Base-by-base conservation (phyloP, 768 basidiomycete genomes). In the Collybiopsis confluens region DNA sequence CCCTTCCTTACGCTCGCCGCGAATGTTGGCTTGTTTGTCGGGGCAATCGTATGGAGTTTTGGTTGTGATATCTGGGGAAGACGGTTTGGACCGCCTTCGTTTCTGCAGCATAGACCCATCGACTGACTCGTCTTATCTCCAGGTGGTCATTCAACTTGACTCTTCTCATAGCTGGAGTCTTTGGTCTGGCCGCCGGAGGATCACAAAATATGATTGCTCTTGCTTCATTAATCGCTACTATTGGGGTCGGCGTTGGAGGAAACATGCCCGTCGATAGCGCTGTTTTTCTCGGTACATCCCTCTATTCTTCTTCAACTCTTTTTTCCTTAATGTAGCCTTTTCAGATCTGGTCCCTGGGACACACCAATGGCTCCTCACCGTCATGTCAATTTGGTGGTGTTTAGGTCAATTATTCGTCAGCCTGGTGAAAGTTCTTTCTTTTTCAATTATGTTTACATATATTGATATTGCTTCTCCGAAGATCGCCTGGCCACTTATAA, bases 41-140 rank as follows among this genome's bases (percentile, higher is more conserved):
- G 88, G 23, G 83, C 85, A 13, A 75, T 76, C 2, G 79, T 86
- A 55, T 89, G 85, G 85, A 85, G 85, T 36, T 64, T 85, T 23
- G 79, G 77, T 10, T 81, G 80, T 13, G 87, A 89, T 56, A 68
- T 89, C 1, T 89, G 86, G 86, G 87, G 86, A 9, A 72, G 87
- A 61, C 76, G 72, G 83, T 86, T 53, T 46, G 54, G 54, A 30
- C 48, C 45, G 47, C 10, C 37, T 37, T 11, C 33, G 13, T 18
- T 7, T 18, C 11, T 21, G 3, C n/a, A 7, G 8, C 35, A 23
- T 13, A 45, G 9, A 38, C 51, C 36, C 40, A 47, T 21, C 7
- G 35, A 24, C 30, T 23, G 27, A n/a, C n/a, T n/a, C n/a, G n/a
- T n/a, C n/a, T 6, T n/a, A 23, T 37, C 26, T 57, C 16, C 54